Evolutionary conservation across 2,329 filamentous ascomycete species (phyloP), one percentile per base, ranked within the genome.

Genomic region (Aspergillus sp.): DNA sequence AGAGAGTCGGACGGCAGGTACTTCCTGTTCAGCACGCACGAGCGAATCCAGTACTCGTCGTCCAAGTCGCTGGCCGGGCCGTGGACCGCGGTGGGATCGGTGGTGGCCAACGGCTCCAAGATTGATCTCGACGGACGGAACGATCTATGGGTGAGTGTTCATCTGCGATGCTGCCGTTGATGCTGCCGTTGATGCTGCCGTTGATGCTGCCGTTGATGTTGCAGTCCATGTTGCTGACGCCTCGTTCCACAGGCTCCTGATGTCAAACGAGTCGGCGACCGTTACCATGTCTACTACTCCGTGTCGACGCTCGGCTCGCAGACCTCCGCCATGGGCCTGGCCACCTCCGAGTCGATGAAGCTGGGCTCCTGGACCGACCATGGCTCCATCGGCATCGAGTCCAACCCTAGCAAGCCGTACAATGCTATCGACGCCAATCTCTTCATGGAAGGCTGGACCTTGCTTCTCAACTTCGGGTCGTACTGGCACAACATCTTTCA

Each of bases 401-500:
- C 30, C 37, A 52, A 13, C 31, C 54, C 10, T 43, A 37, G 55
- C 14, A 67, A 64, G 36, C 34, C 53, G 4, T 78, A 75, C 57
- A 78, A 78, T 44, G 70, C 72, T 26, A 78, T 85, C 45, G 81
- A 78, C 45, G 55, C 63, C 2, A 74, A 72, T 40, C 50, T 78
- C 2, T 53, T 75, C 38, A 47, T 60, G 8, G 61, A 55, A 2
- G 58, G 57, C 22, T 44, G 42, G 6, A 52, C 37, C 2, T 69
- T 68, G 43, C 66, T 67, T 36, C 57, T 78, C 50, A 74, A 66
- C 38, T 84, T 82, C 41, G 80, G 79, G 15, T 80, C 74, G 8
- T 84, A 81, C 66, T 85, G 78, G 77, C 54, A 60, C 5, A 71
- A 77, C 47, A 66, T 83, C 37, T 80, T 74, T 58, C 72, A 75